phyloP scores from a whole-genome alignment of 1,284 basidiomycete genomes.

The Peniophora sp. region DNA sequence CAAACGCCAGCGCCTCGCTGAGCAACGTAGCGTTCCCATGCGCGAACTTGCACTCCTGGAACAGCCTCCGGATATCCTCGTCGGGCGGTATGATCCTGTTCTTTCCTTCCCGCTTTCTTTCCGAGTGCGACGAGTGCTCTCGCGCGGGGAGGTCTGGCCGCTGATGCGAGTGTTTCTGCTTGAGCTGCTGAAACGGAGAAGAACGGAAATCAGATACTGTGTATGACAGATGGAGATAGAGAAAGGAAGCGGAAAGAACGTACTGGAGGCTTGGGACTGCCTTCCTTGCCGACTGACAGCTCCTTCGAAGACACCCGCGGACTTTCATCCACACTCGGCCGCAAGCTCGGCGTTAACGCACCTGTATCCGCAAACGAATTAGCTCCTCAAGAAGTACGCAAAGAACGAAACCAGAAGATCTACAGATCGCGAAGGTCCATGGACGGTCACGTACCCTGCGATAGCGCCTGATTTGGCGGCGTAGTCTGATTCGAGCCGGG shows the following conservation, averaged over 20 bases:
- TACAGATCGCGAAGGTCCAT: neutral
- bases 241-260: neutral
- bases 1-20: constrained; percentile 53
- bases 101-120: neutral
- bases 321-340: too few relatives aligned
- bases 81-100: constrained; percentile 61
- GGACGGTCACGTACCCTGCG: constrained; percentile 5
- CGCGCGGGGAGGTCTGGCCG: neutral
- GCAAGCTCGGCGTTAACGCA: too few relatives aligned
- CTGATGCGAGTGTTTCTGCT: neutral
- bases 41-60: constrained; percentile 74
- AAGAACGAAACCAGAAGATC: too few relatives aligned
- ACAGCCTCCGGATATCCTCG: constrained; percentile 69
- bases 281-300: constrained; percentile 4
- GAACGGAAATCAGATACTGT: too few relatives aligned
- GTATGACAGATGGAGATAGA: too few relatives aligned
- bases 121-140: neutral
- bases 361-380: too few relatives aligned
- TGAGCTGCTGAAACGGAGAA: too few relatives aligned
- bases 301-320: too few relatives aligned
- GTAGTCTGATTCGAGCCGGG: constrained; percentile 13
- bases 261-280: constrained; percentile 1
- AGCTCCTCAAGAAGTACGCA: too few relatives aligned
- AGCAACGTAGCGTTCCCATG: constrained; percentile 63
- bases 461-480: neutral